Percentiles rank a stretch among this genome's conserved stretches.
Conservation (phyloP, 2,329 filamentous ascomycete genomes). For the Pseudonectria buxi region DNA sequence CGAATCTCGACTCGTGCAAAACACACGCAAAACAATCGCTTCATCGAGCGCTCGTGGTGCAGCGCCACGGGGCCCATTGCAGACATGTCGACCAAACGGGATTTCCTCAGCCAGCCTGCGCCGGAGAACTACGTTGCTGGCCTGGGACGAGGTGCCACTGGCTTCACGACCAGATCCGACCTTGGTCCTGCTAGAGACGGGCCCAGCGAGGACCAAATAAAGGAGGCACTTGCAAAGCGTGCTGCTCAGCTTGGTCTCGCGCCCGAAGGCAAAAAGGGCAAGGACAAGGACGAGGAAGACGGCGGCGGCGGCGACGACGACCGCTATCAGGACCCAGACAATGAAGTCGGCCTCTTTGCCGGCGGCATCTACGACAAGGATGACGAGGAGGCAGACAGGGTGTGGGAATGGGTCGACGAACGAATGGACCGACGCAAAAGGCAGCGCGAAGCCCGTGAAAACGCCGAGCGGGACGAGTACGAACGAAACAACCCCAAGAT, state of each 20-base stretch:
- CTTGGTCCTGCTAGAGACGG: slow-evolving; percentile 91
- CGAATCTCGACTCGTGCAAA: too few species aligned
- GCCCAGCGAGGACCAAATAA: slow-evolving; percentile 95
- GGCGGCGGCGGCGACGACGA: slow-evolving; percentile 71
- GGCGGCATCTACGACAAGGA: slow-evolving; percentile 95
- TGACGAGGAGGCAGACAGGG: slow-evolving; percentile 93
- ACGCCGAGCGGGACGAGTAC: slow-evolving; percentile 87
- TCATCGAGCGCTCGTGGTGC: slow-evolving; percentile 2
- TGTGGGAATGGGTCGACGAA: slow-evolving; percentile 93
- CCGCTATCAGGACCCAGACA: slow-evolving; percentile 91
- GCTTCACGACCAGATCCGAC: slow-evolving; percentile 96
- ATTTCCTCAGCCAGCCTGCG: slow-evolving; percentile 82
- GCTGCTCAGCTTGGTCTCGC: slow-evolving; percentile 73
- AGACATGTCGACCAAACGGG: slow-evolving; percentile 58
- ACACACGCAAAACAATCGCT: neutral
- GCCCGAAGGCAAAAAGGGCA: slow-evolving; percentile 62
- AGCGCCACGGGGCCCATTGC: slow-evolving; percentile 11
- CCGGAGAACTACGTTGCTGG: slow-evolving; percentile 90
- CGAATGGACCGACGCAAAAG: slow-evolving; percentile 88
- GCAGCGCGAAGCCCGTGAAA: slow-evolving; percentile 91
- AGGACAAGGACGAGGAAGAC: slow-evolving; percentile 66
- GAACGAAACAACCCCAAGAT: slow-evolving; percentile 98
- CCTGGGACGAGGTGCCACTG: slow-evolving; percentile 93
- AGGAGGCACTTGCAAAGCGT: slow-evolving; percentile 91
- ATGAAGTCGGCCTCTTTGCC: slow-evolving; percentile 91